These are phyloP conservation scores for Corymbia citriodora DNA, from an alignment of 441 rosid genomes.

Conservation along the genomic window DNA sequence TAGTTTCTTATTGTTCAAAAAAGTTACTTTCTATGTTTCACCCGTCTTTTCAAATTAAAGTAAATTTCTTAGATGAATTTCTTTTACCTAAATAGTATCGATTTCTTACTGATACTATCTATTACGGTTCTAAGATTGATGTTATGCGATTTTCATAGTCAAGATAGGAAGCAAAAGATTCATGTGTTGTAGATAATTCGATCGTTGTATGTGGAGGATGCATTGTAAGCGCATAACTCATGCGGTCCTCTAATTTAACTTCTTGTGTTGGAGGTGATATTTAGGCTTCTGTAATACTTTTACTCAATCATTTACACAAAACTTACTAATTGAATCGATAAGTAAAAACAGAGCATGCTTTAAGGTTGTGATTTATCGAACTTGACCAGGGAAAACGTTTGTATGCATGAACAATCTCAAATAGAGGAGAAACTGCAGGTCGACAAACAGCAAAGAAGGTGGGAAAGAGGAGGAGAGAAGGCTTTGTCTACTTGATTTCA, in stretches of 20 bases:
- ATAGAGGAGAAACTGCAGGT: neutral
- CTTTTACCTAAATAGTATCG: neutral
- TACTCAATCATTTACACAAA: neutral
- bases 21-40: neutral
- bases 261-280: neutral
- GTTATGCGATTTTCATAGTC: neutral
- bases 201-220: neutral
- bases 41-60: neutral
- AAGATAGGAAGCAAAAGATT: neutral
- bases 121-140: neutral
- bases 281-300: neutral
- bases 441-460: no score
- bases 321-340: neutral
- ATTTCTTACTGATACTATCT: neutral
- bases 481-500: no score
- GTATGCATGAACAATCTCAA: neutral
- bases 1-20: no score
- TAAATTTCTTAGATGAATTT: neutral
- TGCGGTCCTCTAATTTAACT: neutral
- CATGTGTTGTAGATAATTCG: neutral
- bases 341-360: neutral
- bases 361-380: neutral
- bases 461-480: no score
- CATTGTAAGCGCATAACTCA: neutral
- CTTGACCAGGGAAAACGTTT: accelerated